These are phyloP conservation scores for Teunomyces lycoperdinae DNA, from an alignment of 805 yeast genomes.

Conservation along the genomic window DNA sequence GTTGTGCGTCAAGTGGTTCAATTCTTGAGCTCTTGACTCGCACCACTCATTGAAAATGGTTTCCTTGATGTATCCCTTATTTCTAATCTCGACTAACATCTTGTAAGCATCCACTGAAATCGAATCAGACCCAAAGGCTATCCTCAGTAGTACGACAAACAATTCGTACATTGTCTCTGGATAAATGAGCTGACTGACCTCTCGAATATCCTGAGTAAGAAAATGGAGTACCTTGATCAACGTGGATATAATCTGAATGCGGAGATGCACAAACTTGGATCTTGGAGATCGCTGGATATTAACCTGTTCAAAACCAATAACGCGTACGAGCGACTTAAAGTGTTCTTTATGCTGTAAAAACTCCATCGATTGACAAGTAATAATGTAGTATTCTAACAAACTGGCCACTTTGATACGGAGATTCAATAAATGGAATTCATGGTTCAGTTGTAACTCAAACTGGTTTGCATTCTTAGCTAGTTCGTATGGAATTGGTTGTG, in stretches of 20 bases:
- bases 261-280: slow-evolving; percentile 30
- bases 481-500: slow-evolving; percentile 27
- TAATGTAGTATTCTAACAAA: slow-evolving; percentile 46
- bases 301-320: slow-evolving; percentile 50
- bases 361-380: slow-evolving; percentile 22
- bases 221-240: slow-evolving; percentile 40
- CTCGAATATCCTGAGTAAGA: slow-evolving; percentile 30
- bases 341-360: slow-evolving; percentile 35
- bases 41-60: slow-evolving; percentile 47
- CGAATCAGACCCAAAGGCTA: slow-evolving; percentile 49
- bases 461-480: slow-evolving; percentile 8
- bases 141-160: slow-evolving; percentile 49
- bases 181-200: slow-evolving; percentile 31
- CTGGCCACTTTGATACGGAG: slow-evolving; percentile 46
- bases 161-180: slow-evolving; percentile 45
- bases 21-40: slow-evolving; percentile 37
- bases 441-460: slow-evolving; percentile 26
- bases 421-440: slow-evolving; percentile 43
- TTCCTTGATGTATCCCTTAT: slow-evolving; percentile 20
- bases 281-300: slow-evolving; percentile 44
- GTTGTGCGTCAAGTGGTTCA: slow-evolving; percentile 24
- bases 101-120: slow-evolving; percentile 35
- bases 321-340: slow-evolving; percentile 39
- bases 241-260: slow-evolving; percentile 41
- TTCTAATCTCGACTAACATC: slow-evolving; percentile 35